Base-by-base conservation (phyloP, 1,284 basidiomycete genomes). In the Cryptococcus wingfieldii region DNA sequence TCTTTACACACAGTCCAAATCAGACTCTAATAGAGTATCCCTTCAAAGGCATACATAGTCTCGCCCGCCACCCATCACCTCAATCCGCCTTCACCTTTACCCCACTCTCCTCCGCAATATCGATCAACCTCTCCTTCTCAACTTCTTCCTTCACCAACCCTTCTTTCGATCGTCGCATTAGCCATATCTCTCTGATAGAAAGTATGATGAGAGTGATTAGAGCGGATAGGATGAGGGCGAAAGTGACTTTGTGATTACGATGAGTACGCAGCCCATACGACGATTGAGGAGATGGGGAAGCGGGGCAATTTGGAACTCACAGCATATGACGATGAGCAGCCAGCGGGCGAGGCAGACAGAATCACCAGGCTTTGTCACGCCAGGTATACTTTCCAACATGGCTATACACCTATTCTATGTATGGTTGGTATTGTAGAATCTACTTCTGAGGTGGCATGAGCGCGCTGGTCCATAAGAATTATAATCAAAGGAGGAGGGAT, bases 91-190 rank as follows among this genome's bases (percentile, higher is more conserved):
- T 42, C 14, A 42, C 41, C 14, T 42, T n/a, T 13, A 42, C 19
- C 41, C 16, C 19, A 23, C 45, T 25, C 45, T 46, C 53, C 47
- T 47, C 43, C 4, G 51, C 56, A 12, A 50, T 53, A 18, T 45
- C 41, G 16, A 50, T 18, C 51, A 57, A 42, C 42, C 31, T 18
- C 28, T 49, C 44, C 38, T 55, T 50, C 46, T 59, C 57, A 23
- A 39, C 41, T 31, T 52, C 37, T 16, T 54, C 53, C 18, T 31
- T 34, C 10, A 19, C 49, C 5, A 18, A 18, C 8, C 42, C 25
- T 16, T 39, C 44, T 37, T 38, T 25, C 6, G 53, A 51, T n/a
- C 34, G 45, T 25, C 45, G 8, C 13, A 59, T 55, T 28, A 55
- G 45, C 7, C 46, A 39, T 13, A 43, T 18, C 28, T 59, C 57